A percentile compares a stretch with the other conserved stretches of the same genome.
phyloP scores from a whole-genome alignment of 176 grass and related monocot genomes.

The Poa pratensis region DNA sequence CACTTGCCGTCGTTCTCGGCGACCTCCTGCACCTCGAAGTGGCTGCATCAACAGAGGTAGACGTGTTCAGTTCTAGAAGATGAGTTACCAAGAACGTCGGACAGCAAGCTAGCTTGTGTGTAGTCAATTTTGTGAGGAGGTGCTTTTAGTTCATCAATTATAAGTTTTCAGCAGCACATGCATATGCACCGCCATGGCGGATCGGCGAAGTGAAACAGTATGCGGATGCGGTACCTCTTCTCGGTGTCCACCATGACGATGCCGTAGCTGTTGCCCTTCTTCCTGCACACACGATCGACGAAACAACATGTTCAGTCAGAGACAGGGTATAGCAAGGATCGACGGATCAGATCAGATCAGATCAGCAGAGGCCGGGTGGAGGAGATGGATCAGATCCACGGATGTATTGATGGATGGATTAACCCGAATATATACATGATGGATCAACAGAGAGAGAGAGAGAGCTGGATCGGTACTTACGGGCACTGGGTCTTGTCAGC shows the following conservation, averaged over 20 bases:
- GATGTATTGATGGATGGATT: neutral
- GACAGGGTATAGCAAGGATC: neutral
- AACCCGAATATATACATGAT: too few relatives aligned
- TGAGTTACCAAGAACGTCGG: neutral
- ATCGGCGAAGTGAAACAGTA: too few relatives aligned
- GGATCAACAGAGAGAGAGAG: too few relatives aligned
- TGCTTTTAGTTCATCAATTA: neutral
- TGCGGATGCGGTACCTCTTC: conserved; percentile 57
- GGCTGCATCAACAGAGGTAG: conserved; percentile 37
- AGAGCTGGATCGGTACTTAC: conserved; percentile 47
- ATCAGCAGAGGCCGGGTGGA: too few relatives aligned
- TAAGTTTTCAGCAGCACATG: too few relatives aligned
- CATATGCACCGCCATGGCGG: too few relatives aligned
- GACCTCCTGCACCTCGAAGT: conserved; percentile 44
- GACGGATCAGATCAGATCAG: too few relatives aligned
- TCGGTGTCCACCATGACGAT: conserved; percentile 50
- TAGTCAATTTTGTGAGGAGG: neutral
- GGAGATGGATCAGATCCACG: too few relatives aligned
- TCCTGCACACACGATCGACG: conserved; percentile 46
- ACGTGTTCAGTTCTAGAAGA: neutral
- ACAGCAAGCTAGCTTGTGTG: neutral
- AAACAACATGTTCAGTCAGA: conserved; percentile 4
- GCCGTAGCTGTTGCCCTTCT: conserved; percentile 73
- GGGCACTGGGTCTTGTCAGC: conserved; percentile 56
- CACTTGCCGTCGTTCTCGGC: conserved; percentile 58